These are phyloP conservation scores for Trichoderma semiorbis DNA, from an alignment of 2,329 filamentous ascomycete species.

Conservation along the genomic window DNA sequence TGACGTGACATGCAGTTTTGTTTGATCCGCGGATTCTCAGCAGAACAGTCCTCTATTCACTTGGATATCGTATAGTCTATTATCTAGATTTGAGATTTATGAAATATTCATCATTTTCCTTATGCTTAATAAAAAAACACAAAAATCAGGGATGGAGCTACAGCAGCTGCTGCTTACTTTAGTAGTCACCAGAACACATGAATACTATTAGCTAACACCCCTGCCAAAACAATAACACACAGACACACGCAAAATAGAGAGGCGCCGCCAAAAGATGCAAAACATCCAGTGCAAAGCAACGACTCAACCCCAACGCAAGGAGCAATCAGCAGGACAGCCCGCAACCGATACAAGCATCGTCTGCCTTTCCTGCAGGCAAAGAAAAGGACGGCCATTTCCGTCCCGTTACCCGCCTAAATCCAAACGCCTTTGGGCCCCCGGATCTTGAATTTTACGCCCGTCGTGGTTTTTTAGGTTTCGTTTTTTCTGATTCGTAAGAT, in stretches of 20 bases:
- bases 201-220: not conserved
- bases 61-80: not conserved
- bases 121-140: not conserved
- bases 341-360: not conserved
- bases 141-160: not conserved
- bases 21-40: not conserved
- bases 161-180: not conserved
- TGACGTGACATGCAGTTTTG: not conserved
- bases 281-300: not conserved
- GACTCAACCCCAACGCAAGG: not conserved
- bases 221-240: not conserved
- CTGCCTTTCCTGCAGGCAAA: not conserved
- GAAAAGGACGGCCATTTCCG: slow-evolving; percentile 2
- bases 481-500: not conserved
- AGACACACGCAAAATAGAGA: not conserved
- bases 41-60: not conserved
- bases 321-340: not conserved
- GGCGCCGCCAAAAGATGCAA: not conserved
- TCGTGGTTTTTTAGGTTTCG: not conserved
- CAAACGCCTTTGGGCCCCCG: not conserved
- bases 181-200: not conserved
- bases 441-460: not conserved
- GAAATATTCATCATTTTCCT: not conserved
- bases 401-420: not conserved
- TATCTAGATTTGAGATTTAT: not conserved